These are phyloP conservation scores for Trichoderma koningii DNA, from an alignment of 2,329 filamentous ascomycete genomes.

Conservation along the genomic window DNA sequence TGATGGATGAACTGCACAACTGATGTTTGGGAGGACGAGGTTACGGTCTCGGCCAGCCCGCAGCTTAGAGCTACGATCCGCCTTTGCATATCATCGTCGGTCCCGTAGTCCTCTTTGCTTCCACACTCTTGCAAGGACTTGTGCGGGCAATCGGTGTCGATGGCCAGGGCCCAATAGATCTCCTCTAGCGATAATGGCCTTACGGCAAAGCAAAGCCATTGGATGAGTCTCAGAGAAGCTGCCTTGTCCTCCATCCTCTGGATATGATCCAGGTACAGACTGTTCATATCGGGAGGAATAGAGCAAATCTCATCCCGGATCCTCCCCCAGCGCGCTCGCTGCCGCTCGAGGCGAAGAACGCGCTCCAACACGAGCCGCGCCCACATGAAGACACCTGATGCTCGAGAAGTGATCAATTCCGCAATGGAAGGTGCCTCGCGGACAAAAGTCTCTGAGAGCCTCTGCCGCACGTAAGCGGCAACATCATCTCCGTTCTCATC, in stretches of 20 bases:
- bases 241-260: constrained; percentile 27
- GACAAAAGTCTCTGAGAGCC: constrained; percentile 27
- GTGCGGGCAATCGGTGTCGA: constrained; percentile 32
- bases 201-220: constrained; percentile 40
- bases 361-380: constrained; percentile 36
- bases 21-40: neutral
- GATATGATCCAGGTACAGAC: constrained; percentile 35
- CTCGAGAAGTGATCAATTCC: constrained; percentile 33
- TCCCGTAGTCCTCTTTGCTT: constrained; percentile 28
- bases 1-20: constrained; percentile 42
- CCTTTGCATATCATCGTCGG: constrained; percentile 29
- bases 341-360: constrained; percentile 15
- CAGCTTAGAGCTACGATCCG: constrained; percentile 33
- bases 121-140: constrained; percentile 32
- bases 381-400: constrained; percentile 44
- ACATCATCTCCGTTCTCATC: constrained; percentile 39
- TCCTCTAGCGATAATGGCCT: constrained; percentile 35
- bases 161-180: constrained; percentile 38
- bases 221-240: constrained; percentile 34
- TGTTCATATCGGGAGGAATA: constrained; percentile 33
- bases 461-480: constrained; percentile 33
- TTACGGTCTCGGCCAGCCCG: constrained; percentile 36
- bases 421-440: constrained; percentile 11
- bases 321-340: constrained; percentile 12
- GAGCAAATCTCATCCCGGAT: constrained; percentile 33